Evolutionary conservation across 768 basidiomycete genomes (phyloP), one percentile per base, ranked within the genome.

Genomic region (Cubamyces sp.): DNA sequence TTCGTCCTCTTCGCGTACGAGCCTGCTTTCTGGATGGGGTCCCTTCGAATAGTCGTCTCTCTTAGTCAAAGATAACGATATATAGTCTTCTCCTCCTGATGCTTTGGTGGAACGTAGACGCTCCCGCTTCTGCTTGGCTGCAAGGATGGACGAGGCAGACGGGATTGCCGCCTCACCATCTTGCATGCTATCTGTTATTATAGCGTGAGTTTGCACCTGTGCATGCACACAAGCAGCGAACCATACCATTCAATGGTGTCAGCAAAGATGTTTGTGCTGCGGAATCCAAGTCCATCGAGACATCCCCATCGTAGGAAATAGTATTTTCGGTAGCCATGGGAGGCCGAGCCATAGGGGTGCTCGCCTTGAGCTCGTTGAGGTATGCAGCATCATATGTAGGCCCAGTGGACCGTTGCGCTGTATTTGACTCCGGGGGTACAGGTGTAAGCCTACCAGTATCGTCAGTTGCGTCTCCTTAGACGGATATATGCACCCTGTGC

Each of bases 1-100:
- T 65, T 95, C 91, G 72, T 95, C 93, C 42, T 95, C 93, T 74
- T 95, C 93, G 51, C 93, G 79, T 75, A 91, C 71, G 26, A 95
- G 75, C 9, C 93, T 83, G 71, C 91, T 93, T 66, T 88, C 89
- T 7, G 92, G 93, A 78, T 94, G 92, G 7, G 92, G 92, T 0
- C 92, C 92, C 66, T 83, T 79, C 9, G 81, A 73, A 39, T 76
- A 74, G 39, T 88, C 84, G 19, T 76, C 75, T 48, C 78, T 79
- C 62, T 81, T 85, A 0, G 84, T 77, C 4, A 94, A 82, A 19
- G 90, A 86, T 16, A 95, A 74, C 0, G 93, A 92, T 23, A 95
- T 90, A 65, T 83, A 95, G 30, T 94, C 92, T 43, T 90, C 87
- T 16, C 39, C 45, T 76, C 71, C 76, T 9, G 78, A 68, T 9